Base-by-base conservation (phyloP, 1,139 yeast species). In the Nadsonia starkeyi-henricii region DNA sequence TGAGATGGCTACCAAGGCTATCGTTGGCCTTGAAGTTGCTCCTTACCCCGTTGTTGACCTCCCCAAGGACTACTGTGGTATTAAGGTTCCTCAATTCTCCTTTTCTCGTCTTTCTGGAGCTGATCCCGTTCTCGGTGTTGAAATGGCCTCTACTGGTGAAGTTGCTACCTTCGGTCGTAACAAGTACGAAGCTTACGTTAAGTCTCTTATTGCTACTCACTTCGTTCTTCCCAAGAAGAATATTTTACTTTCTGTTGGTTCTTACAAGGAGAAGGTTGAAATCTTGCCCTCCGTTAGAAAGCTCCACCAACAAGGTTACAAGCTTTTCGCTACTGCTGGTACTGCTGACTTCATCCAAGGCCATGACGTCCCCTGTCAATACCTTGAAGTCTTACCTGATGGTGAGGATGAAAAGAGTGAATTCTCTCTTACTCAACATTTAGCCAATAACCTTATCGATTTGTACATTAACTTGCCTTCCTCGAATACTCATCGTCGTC, bases 131-230 rank as follows among this genome's bases (percentile, higher is more conserved):
- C 75, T 91, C 58, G 98, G 98, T 70, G 98, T 91, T 58, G 98
- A 91, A 70, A 91, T 91, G 98, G 97, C 98, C 41, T 89, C 97
- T 26, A 91, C 98, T 54, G 98, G 98, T 77, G 98, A 91, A 70
- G 98, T 91, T 62, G 99, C 99, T 48, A 79, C 94, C 55, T 89
- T 93, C 65, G 99, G 98, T 62, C 86, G 75, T 64, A 82, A 91
- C 75, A 89, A 91, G 69, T 88, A 88, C 62, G 98, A 93, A 71
- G 98, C 98, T 33, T 93, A 93, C 71, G 71, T 93, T 70, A 91
- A 93, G 71, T 84, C 97, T 41, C 76, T 91, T 66, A 74, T 91
- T 53, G 88, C 98, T 18, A 86, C 97, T 53, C 98, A 98, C 36
- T 88, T 93, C 79, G 81, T 80, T 62, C 73, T 89, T 57, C 98